Evolutionary conservation across 345 rosid genomes (phyloP), one percentile per base, ranked within the genome.

Genomic region (Boechera stricta): DNA sequence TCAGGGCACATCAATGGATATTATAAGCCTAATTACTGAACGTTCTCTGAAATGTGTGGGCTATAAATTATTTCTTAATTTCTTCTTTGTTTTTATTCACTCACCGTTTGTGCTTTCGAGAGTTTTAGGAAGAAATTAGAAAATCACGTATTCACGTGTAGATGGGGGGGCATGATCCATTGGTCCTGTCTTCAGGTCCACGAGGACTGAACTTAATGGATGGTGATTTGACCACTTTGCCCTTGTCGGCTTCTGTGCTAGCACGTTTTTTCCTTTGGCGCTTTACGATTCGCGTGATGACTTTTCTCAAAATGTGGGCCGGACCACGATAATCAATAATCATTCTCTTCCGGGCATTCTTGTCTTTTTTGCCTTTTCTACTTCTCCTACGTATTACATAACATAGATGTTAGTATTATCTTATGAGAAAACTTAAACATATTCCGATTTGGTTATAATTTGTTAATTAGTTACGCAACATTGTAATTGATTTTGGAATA

Each of bases 181-280:
- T 57, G 67, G 73, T 58, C 66, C 67, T 55, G 72, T 49, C 73
- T 67, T 38, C 16, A 67, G 78, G 65, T 60, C 69, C 69, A 61
- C 33, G 64, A 42, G 36, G 53, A 48, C 24, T 67, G 67, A 28
- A 49, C 74, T 67, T 60, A 42, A 32, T 39, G 69, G 41, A 49
- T 6, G 29, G 42, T 24, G 74, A 59, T 49, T 33, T 54, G 59
- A 77, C 64, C 45, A 35, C 7, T 70, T 55, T 77, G 16, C 52
- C 71, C 64, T 69, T 63, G 26, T 63, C 58, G 15, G 15, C 28
- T 53, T 76, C 64, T 21, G 29, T 6, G 32, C 49, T 21, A 41
- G 42, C 56, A 67, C 42, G 55, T 69, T 69, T 32, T 53, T 33
- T 5, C 4, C 57, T 53, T 62, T 54, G 80, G 80, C 80, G 38